A percentile compares a stretch with the other conserved stretches of the same genome.
These are phyloP conservation scores for Penicillium bovifimosum DNA, from an alignment of 495 filamentous ascomycete genomes.

Conservation along the genomic window DNA sequence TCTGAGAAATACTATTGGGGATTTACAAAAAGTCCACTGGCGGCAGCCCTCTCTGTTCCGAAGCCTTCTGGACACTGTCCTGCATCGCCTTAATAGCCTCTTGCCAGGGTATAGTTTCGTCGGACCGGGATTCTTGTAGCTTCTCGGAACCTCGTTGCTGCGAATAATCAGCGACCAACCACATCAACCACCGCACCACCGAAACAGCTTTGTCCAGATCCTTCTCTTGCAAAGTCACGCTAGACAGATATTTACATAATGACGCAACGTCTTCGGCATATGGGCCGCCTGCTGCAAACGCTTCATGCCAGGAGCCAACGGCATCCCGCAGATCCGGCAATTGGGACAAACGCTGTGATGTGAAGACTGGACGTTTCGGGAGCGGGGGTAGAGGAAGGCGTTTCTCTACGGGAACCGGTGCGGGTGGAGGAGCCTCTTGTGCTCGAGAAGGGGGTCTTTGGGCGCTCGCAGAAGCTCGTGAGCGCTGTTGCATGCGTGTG, in stretches of 20 bases:
- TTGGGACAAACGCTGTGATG: slow-evolving; percentile 49
- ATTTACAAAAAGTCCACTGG: slow-evolving; percentile 47
- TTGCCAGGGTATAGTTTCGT: slow-evolving; percentile 36
- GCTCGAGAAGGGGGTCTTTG: slow-evolving; percentile 16
- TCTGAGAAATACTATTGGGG: neutral
- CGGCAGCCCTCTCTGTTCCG: slow-evolving; percentile 59
- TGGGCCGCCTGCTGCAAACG: slow-evolving; percentile 63
- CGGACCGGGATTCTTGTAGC: slow-evolving; percentile 6
- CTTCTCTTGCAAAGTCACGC: slow-evolving; percentile 65
- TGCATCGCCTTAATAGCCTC: slow-evolving; percentile 52
- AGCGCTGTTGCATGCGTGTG: slow-evolving; percentile 43
- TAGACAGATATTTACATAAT: slow-evolving; percentile 59
- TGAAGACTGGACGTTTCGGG: slow-evolving; percentile 58
- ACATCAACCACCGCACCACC: slow-evolving; percentile 64
- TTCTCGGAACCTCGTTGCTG: slow-evolving; percentile 2
- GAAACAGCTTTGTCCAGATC: slow-evolving; percentile 70
- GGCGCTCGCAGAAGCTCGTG: slow-evolving; percentile 27
- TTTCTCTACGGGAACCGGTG: slow-evolving; percentile 22
- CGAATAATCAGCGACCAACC: slow-evolving; percentile 55
- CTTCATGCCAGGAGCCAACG: slow-evolving; percentile 60
- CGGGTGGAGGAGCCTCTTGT: neutral
- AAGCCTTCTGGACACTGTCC: slow-evolving; percentile 53
- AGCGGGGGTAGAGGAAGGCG: slow-evolving; percentile 46
- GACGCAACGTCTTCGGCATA: slow-evolving; percentile 71
- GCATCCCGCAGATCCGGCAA: slow-evolving; percentile 55